Conservation (phyloP, 2,329 filamentous ascomycete genomes). For the Calycina herbarum region DNA sequence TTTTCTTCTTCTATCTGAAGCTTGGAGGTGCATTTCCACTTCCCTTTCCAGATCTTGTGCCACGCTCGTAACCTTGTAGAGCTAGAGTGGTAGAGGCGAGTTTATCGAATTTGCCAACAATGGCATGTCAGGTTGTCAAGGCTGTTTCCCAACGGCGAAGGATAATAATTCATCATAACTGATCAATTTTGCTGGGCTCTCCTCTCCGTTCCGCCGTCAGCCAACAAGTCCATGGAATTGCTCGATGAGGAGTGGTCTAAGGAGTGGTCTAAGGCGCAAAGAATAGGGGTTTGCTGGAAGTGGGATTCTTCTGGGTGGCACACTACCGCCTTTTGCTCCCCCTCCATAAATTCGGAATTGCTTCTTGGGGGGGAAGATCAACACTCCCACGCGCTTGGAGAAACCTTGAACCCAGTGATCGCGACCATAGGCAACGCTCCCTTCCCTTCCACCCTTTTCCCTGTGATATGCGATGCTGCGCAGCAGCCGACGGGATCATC, state of each 20-base stretch:
- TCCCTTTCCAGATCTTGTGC: slow-evolving; percentile 1
- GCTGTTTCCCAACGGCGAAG: neutral
- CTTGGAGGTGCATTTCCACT: neutral
- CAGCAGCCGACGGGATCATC: neutral
- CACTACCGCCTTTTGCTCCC: neutral
- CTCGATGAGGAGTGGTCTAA: no score
- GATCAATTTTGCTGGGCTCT: neutral
- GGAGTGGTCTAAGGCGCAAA: neutral
- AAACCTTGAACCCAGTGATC: neutral
- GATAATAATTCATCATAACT: neutral
- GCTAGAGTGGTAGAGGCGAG: neutral
- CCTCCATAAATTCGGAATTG: neutral
- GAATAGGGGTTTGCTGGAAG: neutral
- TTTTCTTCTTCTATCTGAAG: slow-evolving; percentile 5
- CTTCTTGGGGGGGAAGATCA: neutral
- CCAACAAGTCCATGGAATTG: neutral
- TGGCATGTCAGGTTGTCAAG: neutral
- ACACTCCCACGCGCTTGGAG: slow-evolving; percentile 4
- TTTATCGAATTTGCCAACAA: neutral
- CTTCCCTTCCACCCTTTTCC: neutral
- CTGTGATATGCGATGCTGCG: slow-evolving; percentile 5
- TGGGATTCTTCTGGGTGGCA: neutral
- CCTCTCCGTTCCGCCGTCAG: slow-evolving; percentile 3
- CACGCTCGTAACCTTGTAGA: slow-evolving; percentile 9
- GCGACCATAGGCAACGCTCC: neutral